Base-by-base conservation (phyloP, 2,329 filamentous ascomycete genomes). In the Tolypocladium paradoxum region DNA sequence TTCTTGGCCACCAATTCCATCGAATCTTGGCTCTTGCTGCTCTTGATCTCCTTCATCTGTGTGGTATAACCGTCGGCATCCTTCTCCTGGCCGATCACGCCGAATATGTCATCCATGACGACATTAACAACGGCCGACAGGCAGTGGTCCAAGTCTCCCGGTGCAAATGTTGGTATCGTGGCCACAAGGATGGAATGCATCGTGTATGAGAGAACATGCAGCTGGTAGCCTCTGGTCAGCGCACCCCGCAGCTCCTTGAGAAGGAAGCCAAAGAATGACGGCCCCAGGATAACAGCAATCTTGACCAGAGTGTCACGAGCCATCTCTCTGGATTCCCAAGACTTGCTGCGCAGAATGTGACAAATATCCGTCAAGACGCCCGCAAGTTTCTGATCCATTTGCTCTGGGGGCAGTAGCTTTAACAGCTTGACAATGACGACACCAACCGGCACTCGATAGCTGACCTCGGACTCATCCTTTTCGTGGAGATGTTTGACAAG, bases 81-180 rank as follows among this genome's bases (percentile, higher is more conserved):
- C 70, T 99, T 99, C 65, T 99, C 92, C 70, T 96, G 88, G 2
- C 93, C 93, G 35, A 87, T 87, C 6, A 84, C 82, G 33, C 95
- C 95, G 64, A 99, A 99, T 14, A 95, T 93, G 65, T 99, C 95
- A 63, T 99, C 93, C 88, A 99, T 93, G 58, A 97, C 85, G 45
- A 99, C 82, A 1, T 82, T 79, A 47, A 95, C 84, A 45, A 97
- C 83, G 12, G 86, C 78, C 3, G 80, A 73, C 9, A 96, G 74
- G 63, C 91, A 96, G 65, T 96, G 91, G 64, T 99, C 90, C 33
- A 99, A 74, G 60, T 92, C 90, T 27, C 95, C 93, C 20, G 90
- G 84, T 40, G 82, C 76, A 62, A 90, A 87, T 2, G 82, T 76
- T 11, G 89, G 85, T 12, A 86, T 82, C 9, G 85, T 82, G 6